These are phyloP conservation scores for Meyerozyma smithsonii DNA, from an alignment of 1,139 yeast species.

Conservation along the genomic window DNA sequence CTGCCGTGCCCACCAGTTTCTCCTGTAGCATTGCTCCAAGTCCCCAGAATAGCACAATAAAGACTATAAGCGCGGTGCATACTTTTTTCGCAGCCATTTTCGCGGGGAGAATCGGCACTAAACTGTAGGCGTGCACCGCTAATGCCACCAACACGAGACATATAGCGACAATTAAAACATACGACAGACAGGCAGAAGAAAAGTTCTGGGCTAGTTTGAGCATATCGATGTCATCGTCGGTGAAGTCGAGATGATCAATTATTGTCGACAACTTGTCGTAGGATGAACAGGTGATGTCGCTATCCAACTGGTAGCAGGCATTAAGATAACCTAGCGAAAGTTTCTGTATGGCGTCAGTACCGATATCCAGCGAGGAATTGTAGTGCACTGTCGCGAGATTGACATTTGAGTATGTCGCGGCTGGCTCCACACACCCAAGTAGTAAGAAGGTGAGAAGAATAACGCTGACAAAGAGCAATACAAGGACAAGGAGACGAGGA, in stretches of 20 bases:
- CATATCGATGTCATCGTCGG: conserved; percentile 30
- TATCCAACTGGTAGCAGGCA: not conserved
- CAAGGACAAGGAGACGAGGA: conserved; percentile 6
- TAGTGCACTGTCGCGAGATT: conserved; percentile 9
- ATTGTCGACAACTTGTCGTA: conserved; percentile 21
- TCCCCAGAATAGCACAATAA: conserved; percentile 54
- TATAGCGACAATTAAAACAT: conserved; percentile 46
- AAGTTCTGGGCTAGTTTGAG: conserved; percentile 38
- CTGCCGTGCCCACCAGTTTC: conserved; percentile 50
- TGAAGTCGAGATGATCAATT: conserved; percentile 16
- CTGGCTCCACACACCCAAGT: conserved; percentile 11
- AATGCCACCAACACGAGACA: conserved; percentile 40
- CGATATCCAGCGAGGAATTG: not conserved
- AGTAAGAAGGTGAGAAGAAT: conserved; percentile 13
- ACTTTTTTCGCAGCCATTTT: conserved; percentile 27
- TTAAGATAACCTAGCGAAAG: not conserved
- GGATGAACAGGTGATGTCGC: conserved; percentile 26
- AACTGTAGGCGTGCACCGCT: conserved; percentile 35
- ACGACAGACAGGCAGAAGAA: conserved; percentile 49
- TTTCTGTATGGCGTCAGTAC: not conserved
- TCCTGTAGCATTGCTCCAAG: conserved; percentile 67
- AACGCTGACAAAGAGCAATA: conserved; percentile 8
- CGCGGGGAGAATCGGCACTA: conserved; percentile 48
- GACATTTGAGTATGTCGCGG: conserved; percentile 9
- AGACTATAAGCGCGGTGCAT: conserved; percentile 30